Conservation (phyloP, 2,329 filamentous ascomycete genomes). For the Verticillium klebahnii region DNA sequence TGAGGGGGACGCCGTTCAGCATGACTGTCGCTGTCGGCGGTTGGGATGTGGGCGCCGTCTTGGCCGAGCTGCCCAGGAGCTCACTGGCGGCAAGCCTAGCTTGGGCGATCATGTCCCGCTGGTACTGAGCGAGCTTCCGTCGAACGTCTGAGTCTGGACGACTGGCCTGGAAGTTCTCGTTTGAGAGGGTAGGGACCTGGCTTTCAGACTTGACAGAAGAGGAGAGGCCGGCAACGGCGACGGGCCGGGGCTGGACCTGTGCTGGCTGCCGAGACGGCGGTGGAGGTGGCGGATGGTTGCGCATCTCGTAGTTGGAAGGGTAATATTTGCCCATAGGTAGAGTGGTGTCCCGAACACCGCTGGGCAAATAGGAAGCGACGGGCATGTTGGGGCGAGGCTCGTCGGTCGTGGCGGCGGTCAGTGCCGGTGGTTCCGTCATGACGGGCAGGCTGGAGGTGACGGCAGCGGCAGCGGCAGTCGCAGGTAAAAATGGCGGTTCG, state of each 20-base stretch:
- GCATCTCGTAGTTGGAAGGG: conserved; percentile 54
- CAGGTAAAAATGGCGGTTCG: not conserved
- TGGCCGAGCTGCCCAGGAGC: conserved; percentile 20
- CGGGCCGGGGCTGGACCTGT: not conserved
- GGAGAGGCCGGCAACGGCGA: conserved; percentile 1
- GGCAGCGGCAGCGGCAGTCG: not conserved
- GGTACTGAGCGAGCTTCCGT: conserved; percentile 51
- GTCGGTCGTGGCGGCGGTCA: conserved; percentile 16
- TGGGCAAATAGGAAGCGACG: conserved; percentile 46
- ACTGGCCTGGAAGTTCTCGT: conserved; percentile 17
- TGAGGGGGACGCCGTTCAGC: conserved; percentile 28
- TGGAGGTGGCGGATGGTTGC: conserved; percentile 16
- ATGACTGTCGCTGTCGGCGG: conserved; percentile 21
- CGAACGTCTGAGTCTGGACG: conserved; percentile 43
- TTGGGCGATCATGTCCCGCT: conserved; percentile 57
- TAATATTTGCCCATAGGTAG: conserved; percentile 60
- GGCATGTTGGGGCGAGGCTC: conserved; percentile 33
- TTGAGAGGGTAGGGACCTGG: conserved; percentile 19
- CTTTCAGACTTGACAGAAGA: conserved; percentile 11
- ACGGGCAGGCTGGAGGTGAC: conserved; percentile 8
- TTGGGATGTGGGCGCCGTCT: conserved; percentile 18
- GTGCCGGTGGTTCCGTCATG: conserved; percentile 11
- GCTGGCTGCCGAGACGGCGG: not conserved
- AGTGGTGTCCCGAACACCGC: conserved; percentile 39
- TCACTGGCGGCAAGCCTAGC: conserved; percentile 40